A percentile compares a stretch with the other conserved stretches of the same genome.
Conservation (phyloP, 352 stramenopile genomes). For the Phytophthora sojae region DNA sequence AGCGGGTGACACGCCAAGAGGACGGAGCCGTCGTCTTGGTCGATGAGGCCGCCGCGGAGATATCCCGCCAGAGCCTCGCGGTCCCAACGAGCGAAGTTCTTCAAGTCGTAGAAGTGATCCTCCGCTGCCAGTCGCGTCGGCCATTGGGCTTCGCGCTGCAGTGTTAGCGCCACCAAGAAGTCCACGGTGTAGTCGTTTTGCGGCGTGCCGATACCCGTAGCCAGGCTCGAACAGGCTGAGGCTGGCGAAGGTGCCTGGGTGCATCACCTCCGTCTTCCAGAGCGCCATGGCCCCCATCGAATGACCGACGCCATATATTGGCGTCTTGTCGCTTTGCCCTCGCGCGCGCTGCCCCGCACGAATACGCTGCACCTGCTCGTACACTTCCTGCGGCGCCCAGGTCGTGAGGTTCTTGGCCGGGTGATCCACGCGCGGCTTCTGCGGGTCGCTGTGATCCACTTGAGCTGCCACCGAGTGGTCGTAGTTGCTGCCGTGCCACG, state of each 20-base stretch:
- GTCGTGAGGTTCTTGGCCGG: slow-evolving; percentile 33
- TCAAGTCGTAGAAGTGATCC: slow-evolving; percentile 35
- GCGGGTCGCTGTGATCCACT: slow-evolving; percentile 36
- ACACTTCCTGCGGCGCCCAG: slow-evolving; percentile 40
- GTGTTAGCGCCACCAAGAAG: slow-evolving; percentile 31
- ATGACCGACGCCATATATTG: slow-evolving; percentile 58
- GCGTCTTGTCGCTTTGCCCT: slow-evolving; percentile 25
- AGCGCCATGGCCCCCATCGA: slow-evolving; percentile 59
- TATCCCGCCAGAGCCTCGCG: slow-evolving; percentile 39
- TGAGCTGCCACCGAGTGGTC: slow-evolving; percentile 36
- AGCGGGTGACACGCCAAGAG: slow-evolving; percentile 47
- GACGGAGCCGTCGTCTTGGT: slow-evolving; percentile 35
- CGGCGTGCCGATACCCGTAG: slow-evolving; percentile 28
- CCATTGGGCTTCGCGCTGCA: slow-evolving; percentile 38
- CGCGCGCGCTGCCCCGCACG: slow-evolving; percentile 20
- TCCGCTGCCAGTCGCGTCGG: slow-evolving; percentile 26
- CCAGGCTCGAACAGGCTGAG: slow-evolving; percentile 56
- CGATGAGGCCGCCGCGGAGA: slow-evolving; percentile 31
- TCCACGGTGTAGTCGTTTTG: slow-evolving; percentile 36
- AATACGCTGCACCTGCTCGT: slow-evolving; percentile 36
- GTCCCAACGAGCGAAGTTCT: slow-evolving; percentile 46
- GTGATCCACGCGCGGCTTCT: slow-evolving; percentile 48
- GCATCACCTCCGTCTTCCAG: slow-evolving; percentile 47
- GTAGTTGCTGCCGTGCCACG: slow-evolving; percentile 47
- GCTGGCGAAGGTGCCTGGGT: slow-evolving; percentile 47